Conservation (phyloP, 768 basidiomycete species). For the Podaxis sp. region DNA sequence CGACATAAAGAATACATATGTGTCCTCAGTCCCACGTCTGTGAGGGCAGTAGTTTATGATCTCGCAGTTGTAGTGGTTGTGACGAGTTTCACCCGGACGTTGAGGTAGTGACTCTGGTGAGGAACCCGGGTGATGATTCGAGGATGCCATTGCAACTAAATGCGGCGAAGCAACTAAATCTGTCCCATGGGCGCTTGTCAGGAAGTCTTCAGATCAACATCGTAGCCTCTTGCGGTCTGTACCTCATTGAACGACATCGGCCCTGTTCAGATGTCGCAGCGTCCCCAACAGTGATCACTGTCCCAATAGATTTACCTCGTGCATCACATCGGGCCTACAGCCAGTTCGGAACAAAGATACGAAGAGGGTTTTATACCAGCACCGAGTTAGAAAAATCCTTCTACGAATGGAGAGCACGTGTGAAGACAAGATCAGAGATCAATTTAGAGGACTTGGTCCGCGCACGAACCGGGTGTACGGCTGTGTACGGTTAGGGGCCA, state of each 20-base stretch:
- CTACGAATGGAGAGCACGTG: not conserved
- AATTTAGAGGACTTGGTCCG: not conserved
- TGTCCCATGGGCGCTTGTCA: not conserved
- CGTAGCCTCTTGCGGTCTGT: not conserved
- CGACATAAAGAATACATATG: no score
- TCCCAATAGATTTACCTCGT: not conserved
- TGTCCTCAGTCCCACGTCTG: no score
- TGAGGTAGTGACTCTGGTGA: not conserved
- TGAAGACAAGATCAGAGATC: not conserved
- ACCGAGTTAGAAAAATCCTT: not conserved
- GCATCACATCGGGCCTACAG: not conserved
- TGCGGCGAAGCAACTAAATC: not conserved
- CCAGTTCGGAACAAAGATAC: not conserved
- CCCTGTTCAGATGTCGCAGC: not conserved
- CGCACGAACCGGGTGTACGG: not conserved
- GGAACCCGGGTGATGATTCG: no score
- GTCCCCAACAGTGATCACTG: not conserved
- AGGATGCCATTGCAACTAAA: not conserved
- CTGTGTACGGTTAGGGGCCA: not conserved
- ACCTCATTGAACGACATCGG: not conserved
- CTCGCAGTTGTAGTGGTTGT: no score
- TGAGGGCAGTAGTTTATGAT: no score
- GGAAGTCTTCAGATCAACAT: not conserved
- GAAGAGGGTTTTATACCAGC: not conserved
- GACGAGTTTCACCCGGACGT: not conserved